Conservation (phyloP, 495 filamentous ascomycete genomes). For the Chaetomium cochliodes region DNA sequence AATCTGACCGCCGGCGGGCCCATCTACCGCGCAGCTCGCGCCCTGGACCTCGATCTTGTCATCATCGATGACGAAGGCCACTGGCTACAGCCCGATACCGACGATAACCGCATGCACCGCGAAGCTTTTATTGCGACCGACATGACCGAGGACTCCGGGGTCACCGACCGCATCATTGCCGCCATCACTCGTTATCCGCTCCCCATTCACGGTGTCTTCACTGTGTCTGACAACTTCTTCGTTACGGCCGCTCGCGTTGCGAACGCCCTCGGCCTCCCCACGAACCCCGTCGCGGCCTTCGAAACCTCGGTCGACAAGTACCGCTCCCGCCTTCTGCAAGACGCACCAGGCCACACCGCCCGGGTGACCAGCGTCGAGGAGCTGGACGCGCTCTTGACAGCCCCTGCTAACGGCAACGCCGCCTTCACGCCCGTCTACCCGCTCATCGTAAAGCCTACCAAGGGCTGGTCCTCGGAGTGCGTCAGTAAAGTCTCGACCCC, state of each 20-base stretch:
- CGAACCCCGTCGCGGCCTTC: slow-evolving; percentile 38
- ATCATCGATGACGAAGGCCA: slow-evolving; percentile 49
- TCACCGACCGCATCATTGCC: slow-evolving; percentile 37
- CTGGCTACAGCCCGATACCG: slow-evolving; percentile 43
- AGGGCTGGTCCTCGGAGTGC: slow-evolving; percentile 37
- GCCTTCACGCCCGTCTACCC: slow-evolving; percentile 27
- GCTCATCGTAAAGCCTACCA: slow-evolving; percentile 37
- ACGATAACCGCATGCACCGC: slow-evolving; percentile 38
- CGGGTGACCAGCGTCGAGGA: slow-evolving; percentile 25
- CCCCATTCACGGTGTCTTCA: slow-evolving; percentile 43
- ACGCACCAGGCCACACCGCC: slow-evolving; percentile 29
- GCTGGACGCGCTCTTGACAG: slow-evolving; percentile 22
- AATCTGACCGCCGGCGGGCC: slow-evolving; percentile 40
- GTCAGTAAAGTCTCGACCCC: slow-evolving; percentile 31
- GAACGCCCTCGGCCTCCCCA: slow-evolving; percentile 36
- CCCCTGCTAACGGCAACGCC: background rate
- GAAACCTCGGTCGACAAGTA: slow-evolving; percentile 47
- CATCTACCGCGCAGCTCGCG: slow-evolving; percentile 40
- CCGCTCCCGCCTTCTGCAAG: slow-evolving; percentile 40
- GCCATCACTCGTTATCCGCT: slow-evolving; percentile 35
- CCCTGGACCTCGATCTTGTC: slow-evolving; percentile 47
- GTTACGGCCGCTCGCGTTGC: slow-evolving; percentile 39
- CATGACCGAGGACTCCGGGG: slow-evolving; percentile 36
- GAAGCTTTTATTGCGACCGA: slow-evolving; percentile 38
- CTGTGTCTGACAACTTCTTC: slow-evolving; percentile 43